These are phyloP conservation scores for Mucor velutinosus DNA, from an alignment of 371 early-diverging fungal species.

Conservation along the genomic window DNA sequence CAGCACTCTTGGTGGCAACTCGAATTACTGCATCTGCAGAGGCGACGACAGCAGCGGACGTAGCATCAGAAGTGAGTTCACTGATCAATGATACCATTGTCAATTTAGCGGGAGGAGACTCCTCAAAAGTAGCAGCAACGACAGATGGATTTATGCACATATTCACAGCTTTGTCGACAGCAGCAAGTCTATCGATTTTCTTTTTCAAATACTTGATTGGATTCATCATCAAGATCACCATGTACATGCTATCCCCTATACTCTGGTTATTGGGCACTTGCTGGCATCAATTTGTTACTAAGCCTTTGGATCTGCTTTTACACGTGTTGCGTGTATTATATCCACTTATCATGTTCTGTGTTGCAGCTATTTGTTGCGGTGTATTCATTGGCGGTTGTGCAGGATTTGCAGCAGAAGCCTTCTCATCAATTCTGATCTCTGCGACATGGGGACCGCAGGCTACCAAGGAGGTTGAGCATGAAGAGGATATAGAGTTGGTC, in stretches of 20 bases:
- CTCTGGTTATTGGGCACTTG: neutral
- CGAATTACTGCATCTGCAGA: neutral
- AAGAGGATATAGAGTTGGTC: neutral
- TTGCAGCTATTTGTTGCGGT: constrained; percentile 38
- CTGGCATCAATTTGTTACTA: constrained; percentile 13
- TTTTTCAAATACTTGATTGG: constrained; percentile 16
- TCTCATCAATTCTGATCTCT: constrained; percentile 35
- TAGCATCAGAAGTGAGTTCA: neutral
- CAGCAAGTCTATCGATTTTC: constrained; percentile 6
- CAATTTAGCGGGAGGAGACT: neutral
- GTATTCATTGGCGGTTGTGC: constrained; percentile 48
- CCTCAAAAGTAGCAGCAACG: neutral
- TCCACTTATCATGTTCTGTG: constrained; percentile 34
- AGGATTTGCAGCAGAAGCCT: constrained; percentile 50
- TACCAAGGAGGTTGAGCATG: neutral
- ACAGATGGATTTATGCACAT: constrained; percentile 9
- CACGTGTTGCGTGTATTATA: constrained; percentile 16
- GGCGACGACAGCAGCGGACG: neutral
- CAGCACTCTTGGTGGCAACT: neutral
- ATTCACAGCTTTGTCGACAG: constrained; percentile 7
- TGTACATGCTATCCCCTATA: constrained; percentile 3
- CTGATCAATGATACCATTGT: neutral
- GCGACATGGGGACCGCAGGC: constrained; percentile 41
- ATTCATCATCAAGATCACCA: neutral
- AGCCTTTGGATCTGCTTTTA: constrained; percentile 9